Evolutionary conservation across 2,329 filamentous ascomycete genomes (phyloP), one percentile per base, ranked within the genome.

Genomic region (Tolypocladium guangdongense): DNA sequence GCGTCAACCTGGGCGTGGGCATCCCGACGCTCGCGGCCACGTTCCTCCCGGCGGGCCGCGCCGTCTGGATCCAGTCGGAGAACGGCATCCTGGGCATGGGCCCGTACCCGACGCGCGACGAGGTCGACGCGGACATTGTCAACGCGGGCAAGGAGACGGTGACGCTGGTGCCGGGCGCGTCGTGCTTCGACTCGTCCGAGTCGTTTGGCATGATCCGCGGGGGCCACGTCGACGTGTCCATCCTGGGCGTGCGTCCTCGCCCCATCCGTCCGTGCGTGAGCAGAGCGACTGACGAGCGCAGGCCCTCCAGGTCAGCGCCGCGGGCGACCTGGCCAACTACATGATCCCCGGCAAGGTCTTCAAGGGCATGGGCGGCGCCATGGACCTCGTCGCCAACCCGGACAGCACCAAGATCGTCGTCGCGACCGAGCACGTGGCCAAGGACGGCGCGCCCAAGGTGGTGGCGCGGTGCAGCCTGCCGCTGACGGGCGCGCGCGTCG

Each of bases 61-160:
- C 86, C 56, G 89, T 95, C 33, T 90, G 88, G 81, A 79, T 95
- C 45, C 89, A 95, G 67, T 89, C 85, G 0, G 89, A 95, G 72
- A 95, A 95, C 68, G 89, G 89, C 12, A 86, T 95, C 54, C 69
- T 95, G 1, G 89, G 89, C 45, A 90, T 95, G 75, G 88, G 89
- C 0, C 80, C 87, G 1, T 92, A 93, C 68, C 88, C 89, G 0
- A 83, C 81, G 1, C 79, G 83, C 57, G 83, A 82, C 1, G 75
- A 87, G 57, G 80, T 89, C 49, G 89, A 93, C 64, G 73, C 86
- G 12, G 88, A 92, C 61, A 82, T 91, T 57, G 86, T 93, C 72
- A 95, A 93, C 61, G 89, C 89, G 0, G 88, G 89, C 54, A 95
- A 95, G 66, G 88, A 95, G 67, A 95, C 88, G 0, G 87, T 91